These are phyloP conservation scores for Solanum lignicaule DNA, from an alignment of 257 asterid species.

Conservation along the genomic window DNA sequence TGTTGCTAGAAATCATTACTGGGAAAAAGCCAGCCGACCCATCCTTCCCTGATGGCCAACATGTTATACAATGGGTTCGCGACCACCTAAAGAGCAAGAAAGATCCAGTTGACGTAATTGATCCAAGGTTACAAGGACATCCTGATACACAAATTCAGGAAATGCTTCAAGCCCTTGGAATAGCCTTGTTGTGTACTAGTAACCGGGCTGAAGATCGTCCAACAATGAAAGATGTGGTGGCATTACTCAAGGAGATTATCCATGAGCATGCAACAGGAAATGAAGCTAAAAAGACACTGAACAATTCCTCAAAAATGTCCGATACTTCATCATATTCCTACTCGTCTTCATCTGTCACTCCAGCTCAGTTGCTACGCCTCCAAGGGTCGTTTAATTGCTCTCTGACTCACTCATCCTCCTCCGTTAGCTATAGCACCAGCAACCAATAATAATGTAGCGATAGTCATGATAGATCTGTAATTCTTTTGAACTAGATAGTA, in stretches of 20 bases:
- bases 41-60: conserved; percentile 59
- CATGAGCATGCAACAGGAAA: conserved; percentile 29
- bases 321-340: conserved; percentile 26
- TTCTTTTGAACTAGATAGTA: conserved; percentile 4
- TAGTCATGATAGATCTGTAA: background rate
- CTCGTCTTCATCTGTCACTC: conserved; percentile 43
- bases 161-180: conserved; percentile 80
- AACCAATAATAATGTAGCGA: conserved; percentile 3
- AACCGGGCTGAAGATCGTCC: conserved; percentile 66
- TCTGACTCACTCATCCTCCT: conserved; percentile 48
- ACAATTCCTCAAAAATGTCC: conserved; percentile 9
- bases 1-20: conserved; percentile 55
- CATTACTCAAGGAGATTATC: conserved; percentile 53
- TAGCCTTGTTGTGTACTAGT: conserved; percentile 71
- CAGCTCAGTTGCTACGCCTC: conserved; percentile 42
- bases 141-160: conserved; percentile 70
- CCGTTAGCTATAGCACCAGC: conserved; percentile 31
- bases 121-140: conserved; percentile 58
- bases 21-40: conserved; percentile 70
- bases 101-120: conserved; percentile 51
- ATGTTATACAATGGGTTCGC: conserved; percentile 67
- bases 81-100: conserved; percentile 44
- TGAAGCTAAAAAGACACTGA: conserved; percentile 36
- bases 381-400: conserved; percentile 61
- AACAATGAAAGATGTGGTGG: conserved; percentile 74